Conservation (phyloP, 1,284 basidiomycete species). For the Chondrostereum purpureum region DNA sequence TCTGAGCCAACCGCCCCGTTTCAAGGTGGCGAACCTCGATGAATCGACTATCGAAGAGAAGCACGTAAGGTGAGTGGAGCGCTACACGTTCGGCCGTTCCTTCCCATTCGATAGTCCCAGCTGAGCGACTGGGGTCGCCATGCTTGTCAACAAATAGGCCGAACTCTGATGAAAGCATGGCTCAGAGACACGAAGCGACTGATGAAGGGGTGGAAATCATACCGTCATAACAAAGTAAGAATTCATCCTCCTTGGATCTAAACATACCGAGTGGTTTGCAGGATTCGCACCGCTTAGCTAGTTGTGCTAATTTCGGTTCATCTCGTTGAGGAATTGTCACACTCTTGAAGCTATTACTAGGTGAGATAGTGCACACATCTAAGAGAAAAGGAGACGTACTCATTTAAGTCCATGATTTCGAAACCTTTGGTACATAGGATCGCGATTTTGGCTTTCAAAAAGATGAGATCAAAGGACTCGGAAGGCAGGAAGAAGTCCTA, state of each 20-base stretch:
- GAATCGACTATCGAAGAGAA: conserved; percentile 76
- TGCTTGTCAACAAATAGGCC: conserved; percentile 74
- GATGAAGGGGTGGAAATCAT: conserved; percentile 17
- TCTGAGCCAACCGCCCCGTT: conserved; percentile 83
- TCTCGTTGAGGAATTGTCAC: conserved; percentile 69
- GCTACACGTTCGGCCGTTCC: conserved; percentile 84
- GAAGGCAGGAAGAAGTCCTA: conserved; percentile 88
- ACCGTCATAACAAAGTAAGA: conserved; percentile 79
- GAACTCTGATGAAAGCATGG: conserved; percentile 43
- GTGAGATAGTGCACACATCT: background rate
- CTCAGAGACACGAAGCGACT: too few species aligned
- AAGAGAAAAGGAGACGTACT: conserved; percentile 45
- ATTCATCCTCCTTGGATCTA: conserved; percentile 68
- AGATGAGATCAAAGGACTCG: conserved; percentile 84
- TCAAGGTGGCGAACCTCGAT: conserved; percentile 81
- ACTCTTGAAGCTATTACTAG: conserved; percentile 57
- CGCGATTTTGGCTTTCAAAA: conserved; percentile 86
- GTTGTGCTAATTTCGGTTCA: conserved; percentile 52
- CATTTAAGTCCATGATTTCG: conserved; percentile 91
- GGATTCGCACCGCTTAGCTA: conserved; percentile 65
- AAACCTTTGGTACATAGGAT: conserved; percentile 93
- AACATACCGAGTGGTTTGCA: conserved; percentile 76
- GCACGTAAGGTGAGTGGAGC: conserved; percentile 71
- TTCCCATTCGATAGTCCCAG: conserved; percentile 90
- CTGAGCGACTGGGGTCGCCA: conserved; percentile 72